Conservation (phyloP, 2,329 filamentous ascomycete genomes). For the Pestalotiopsis sp. region DNA sequence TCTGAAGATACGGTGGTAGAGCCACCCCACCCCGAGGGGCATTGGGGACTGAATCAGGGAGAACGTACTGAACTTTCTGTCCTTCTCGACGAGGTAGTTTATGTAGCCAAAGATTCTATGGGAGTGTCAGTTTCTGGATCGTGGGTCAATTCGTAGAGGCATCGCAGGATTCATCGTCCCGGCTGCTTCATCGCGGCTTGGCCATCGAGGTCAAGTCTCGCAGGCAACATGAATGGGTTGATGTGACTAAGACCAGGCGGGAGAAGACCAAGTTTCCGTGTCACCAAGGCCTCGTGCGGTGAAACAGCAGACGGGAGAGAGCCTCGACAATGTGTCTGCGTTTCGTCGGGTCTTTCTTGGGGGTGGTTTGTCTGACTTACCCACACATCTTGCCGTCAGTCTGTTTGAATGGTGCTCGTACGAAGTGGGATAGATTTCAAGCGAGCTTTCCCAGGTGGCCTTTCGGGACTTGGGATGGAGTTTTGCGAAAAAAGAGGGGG, state of each 20-base stretch:
- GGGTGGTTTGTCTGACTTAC: conserved; percentile 1
- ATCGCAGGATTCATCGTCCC: background rate
- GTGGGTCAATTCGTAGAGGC: background rate
- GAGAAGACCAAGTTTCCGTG: background rate
- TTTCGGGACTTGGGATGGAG: background rate
- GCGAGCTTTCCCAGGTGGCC: background rate
- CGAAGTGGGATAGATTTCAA: background rate
- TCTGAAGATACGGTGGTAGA: background rate
- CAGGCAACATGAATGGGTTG: background rate
- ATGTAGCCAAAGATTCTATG: conserved; percentile 86
- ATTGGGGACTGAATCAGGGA: background rate
- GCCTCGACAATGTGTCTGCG: background rate
- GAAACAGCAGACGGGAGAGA: background rate
- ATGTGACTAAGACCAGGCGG: background rate
- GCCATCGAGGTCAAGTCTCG: background rate
- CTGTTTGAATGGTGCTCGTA: background rate
- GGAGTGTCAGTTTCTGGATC: background rate
- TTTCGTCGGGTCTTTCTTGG: background rate
- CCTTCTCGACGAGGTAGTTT: conserved; percentile 99
- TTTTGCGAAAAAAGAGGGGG: background rate
- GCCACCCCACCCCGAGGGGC: background rate
- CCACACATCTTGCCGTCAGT: conserved; percentile 9
- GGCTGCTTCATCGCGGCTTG: background rate
- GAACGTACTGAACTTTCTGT: conserved; percentile 73
- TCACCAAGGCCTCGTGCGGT: background rate